Base-by-base conservation (phyloP, 129 eudicot species). In the Helichrysum umbraculigerum region DNA sequence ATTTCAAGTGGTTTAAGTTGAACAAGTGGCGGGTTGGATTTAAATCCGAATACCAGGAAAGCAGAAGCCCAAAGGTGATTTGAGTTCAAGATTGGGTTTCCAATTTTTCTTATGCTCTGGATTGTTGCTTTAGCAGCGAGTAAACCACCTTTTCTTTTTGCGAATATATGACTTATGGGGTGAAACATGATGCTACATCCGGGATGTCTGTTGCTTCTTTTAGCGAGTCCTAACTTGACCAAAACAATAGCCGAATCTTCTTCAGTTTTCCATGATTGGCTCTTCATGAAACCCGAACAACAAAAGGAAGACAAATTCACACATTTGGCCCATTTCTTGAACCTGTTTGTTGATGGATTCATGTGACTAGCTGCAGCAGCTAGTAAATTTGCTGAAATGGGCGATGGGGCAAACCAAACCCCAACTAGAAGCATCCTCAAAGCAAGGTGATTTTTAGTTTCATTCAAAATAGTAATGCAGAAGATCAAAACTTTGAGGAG, bases 1-100 rank as follows among this genome's bases (percentile, higher is more conserved):
- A 88, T 92, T 33, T 92, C 96, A 10, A 77, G 81, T 34, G 96
- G 76, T 60, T 88, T 88, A 10, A 92, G 91, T 79, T 89, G 93
- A 67, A 90, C 96, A 6, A 85, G 42, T 9, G 98, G 96, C n/a
- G 96, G 96, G 54, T 83, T 87, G 30, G 96, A 82, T 80, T 92
- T 92, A 86, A 84, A 92, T 15, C 98, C 96, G 28, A 92, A 92
- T 15, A 92, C 94, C 7, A 90, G 83, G 42, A 89, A 90, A 6
- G 85, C 90, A 4, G 88, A 87, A 8, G 98, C 96, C 98, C 98
- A 92, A 16, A 90, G 87, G 66, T 92, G 98, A 74, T 88, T 86
- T 2, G 84, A 77, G 34, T 84, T 79, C 25, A 83, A 65, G n/a
- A 76, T 32, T 14, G 92, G 85, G 80, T 86, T 88, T 28, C 87